Percentiles rank a stretch among this genome's conserved stretches.
Conservation (phyloP, 208 protist genomes). For the Acanthamoeba pearcei region DNA sequence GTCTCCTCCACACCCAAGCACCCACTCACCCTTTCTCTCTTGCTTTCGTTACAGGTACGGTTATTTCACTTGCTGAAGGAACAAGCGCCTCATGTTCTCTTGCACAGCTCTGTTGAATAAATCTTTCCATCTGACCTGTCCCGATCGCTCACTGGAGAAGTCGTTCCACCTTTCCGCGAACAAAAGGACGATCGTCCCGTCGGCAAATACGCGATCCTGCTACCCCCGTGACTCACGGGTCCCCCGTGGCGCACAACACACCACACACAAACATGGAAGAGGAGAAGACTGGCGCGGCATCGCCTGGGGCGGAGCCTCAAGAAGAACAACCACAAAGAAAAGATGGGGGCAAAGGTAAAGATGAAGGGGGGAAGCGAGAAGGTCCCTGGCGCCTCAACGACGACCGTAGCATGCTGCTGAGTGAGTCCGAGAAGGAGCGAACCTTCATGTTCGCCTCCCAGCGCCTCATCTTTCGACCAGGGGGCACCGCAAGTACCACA, state of each 20-base stretch:
- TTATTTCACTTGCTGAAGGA: too few relatives aligned
- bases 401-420: background rate
- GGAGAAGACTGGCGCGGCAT: background rate
- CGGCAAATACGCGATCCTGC: too few relatives aligned
- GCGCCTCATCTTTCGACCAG: background rate
- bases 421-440: background rate
- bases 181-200: too few relatives aligned
- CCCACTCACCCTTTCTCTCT: background rate
- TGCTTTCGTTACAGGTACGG: background rate
- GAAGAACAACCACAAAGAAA: background rate
- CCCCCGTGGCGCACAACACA: too few relatives aligned
- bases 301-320: background rate
- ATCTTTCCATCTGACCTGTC: too few relatives aligned
- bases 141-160: too few relatives aligned
- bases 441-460: constrained; percentile 6
- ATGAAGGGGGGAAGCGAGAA: background rate
- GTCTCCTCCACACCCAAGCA: background rate
- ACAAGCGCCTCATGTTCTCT: too few relatives aligned
- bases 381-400: background rate
- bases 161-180: too few relatives aligned
- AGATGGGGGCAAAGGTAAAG: background rate
- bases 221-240: too few relatives aligned
- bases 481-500: background rate
- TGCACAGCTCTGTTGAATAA: too few relatives aligned
- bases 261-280: background rate